phyloP scores from a whole-genome alignment of 1,139 yeast genomes.

The Casaregolazyma suthepensis region DNA sequence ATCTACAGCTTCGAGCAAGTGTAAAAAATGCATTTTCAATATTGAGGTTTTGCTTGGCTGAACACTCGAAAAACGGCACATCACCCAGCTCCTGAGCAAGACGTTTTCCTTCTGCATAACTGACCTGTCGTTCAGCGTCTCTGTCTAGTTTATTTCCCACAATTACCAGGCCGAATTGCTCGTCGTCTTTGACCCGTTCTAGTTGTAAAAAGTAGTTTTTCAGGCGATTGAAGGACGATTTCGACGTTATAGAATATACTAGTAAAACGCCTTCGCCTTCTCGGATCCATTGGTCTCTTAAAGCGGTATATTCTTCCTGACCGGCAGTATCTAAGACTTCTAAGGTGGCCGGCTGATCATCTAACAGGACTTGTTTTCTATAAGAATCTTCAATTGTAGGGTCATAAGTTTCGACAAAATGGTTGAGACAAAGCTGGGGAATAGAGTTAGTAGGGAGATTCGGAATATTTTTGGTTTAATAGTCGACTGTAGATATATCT shows the following conservation, averaged over 20 bases:
- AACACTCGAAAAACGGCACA: slow-evolving; percentile 85
- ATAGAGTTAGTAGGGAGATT: not conserved
- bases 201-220: slow-evolving; percentile 84
- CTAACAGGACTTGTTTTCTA: slow-evolving; percentile 85
- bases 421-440: slow-evolving; percentile 38
- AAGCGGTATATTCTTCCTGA: slow-evolving; percentile 93
- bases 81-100: slow-evolving; percentile 54
- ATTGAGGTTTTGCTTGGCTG: slow-evolving; percentile 85
- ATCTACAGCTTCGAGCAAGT: slow-evolving; percentile 74
- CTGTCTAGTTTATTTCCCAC: slow-evolving; percentile 52
- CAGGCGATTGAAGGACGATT: slow-evolving; percentile 75
- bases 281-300: slow-evolving; percentile 89
- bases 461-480: too few relatives aligned
- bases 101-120: slow-evolving; percentile 72
- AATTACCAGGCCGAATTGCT: slow-evolving; percentile 34
- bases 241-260: slow-evolving; percentile 87
- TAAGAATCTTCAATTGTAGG: slow-evolving; percentile 98
- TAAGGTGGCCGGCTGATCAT: slow-evolving; percentile 83
- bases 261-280: slow-evolving; percentile 89
- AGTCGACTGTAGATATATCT: too few relatives aligned
- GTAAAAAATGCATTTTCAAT: slow-evolving; percentile 88
- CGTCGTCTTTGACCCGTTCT: slow-evolving; percentile 76
- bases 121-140: slow-evolving; percentile 67
- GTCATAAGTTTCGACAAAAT: slow-evolving; percentile 92
- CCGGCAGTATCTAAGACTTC: slow-evolving; percentile 98